Percentiles rank a stretch among this genome's conserved stretches.
Conservation (phyloP, 225 moss, liverwort and hornwort genomes). For the Physcomitrium patens region DNA sequence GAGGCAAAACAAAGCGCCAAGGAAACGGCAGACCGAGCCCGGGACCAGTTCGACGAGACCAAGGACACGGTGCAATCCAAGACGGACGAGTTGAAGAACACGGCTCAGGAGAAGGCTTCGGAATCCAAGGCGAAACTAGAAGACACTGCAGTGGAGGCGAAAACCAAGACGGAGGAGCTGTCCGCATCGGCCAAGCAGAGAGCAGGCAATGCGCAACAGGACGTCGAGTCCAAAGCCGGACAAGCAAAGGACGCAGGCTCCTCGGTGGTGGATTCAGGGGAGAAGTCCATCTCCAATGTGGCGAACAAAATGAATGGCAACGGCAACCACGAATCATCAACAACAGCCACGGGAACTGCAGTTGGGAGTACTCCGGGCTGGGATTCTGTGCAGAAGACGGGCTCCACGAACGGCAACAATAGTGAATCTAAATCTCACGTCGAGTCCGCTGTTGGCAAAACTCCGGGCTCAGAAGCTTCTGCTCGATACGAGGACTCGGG, state of each 20-base stretch:
- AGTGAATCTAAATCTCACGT: neutral
- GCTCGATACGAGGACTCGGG: slow-evolving; percentile 29
- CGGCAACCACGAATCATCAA: slow-evolving; percentile 22
- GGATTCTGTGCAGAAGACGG: neutral
- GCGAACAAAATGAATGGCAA: slow-evolving; percentile 26
- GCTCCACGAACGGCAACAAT: slow-evolving; percentile 3
- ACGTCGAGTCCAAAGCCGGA: slow-evolving; percentile 21
- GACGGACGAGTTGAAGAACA: neutral
- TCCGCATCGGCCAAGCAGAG: slow-evolving; percentile 20
- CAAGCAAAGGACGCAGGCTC: slow-evolving; percentile 17
- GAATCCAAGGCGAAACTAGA: too few species aligned
- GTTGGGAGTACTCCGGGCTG: slow-evolving; percentile 6
- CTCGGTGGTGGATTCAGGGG: neutral
- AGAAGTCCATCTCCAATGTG: slow-evolving; percentile 5
- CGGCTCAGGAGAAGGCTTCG: too few species aligned
- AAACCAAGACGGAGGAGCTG: slow-evolving; percentile 5
- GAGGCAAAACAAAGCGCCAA: slow-evolving; percentile 24
- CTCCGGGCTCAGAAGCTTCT: neutral
- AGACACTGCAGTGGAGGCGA: too few species aligned
- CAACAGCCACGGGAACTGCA: neutral
- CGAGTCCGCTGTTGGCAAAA: slow-evolving; percentile 1
- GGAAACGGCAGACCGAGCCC: slow-evolving; percentile 28
- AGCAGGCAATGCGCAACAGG: slow-evolving; percentile 28
- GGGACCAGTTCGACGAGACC: slow-evolving; percentile 28
- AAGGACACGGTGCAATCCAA: slow-evolving; percentile 26